Base-by-base conservation (phyloP, 345 rosid species). In the Sonneratia caseolaris region DNA sequence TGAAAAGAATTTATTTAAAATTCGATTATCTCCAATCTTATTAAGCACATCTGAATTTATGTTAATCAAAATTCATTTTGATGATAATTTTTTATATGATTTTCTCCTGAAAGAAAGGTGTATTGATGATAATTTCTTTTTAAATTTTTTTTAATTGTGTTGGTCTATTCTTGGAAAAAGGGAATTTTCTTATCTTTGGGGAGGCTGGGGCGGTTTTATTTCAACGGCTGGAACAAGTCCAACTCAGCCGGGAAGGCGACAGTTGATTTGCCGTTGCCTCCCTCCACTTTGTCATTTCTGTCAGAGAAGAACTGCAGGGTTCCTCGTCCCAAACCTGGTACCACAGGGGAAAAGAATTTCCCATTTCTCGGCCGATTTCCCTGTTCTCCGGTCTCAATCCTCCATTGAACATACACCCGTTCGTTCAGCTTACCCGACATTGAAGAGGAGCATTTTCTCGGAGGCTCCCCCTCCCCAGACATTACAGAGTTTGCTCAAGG, bases 171-270 rank as follows among this genome's bases (percentile, higher is more conserved):
- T 62, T 62, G 66, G 66, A 4, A 9, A 27, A 13, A 0, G 2
- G 5, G 14, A 1, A 1, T 42, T 45, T 42, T 21, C 37, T 45
- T n/a, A 47, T 47, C 14, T 71, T 67, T 38, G 36, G 78, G 68
- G 72, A 21, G 56, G 10, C 37, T 8, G 69, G 77, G 73, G 75
- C 82, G 70, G 84, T 81, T 79, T 42, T n/a, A 42, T 72, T 74
- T 72, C 70, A 79, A 74, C 32, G 84, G 82, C 64, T 66, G 70
- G 76, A 47, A 74, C 8, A 5, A 5, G 27, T 78, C 77, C 81
- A 78, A 61, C 51, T 75, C 79, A 67, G 71, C 38, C 32, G 73
- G 73, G 37, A 45, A 70, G 49, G 36, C 43, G 68, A 62, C 64
- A 70, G 51, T 13, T 47, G 3, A 11, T 66, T 62, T 66, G 56